Evolutionary conservation across 1,284 basidiomycete genomes (phyloP).

Genomic region (Papiliotrema flavescens): DNA sequence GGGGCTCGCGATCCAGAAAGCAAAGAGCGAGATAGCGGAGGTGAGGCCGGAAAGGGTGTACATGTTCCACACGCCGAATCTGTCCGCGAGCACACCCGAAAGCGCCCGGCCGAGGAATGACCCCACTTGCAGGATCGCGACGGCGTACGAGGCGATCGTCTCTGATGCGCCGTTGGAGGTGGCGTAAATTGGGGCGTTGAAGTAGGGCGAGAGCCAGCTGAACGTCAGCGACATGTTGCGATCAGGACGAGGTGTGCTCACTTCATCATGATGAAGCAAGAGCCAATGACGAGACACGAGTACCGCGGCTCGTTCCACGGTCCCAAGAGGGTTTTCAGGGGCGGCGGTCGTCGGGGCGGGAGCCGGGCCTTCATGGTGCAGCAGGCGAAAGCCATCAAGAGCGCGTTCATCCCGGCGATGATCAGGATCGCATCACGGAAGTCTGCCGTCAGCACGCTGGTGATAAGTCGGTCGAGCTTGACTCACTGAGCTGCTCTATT

Average conservation of each 20-base stretch:
- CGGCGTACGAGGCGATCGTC: slow-evolving; percentile 29
- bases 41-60: slow-evolving; percentile 27
- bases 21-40: slow-evolving; percentile 31
- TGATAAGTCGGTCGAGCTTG: not conserved
- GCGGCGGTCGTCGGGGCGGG: slow-evolving; percentile 35
- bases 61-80: slow-evolving; percentile 38
- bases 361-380: slow-evolving; percentile 42
- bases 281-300: slow-evolving; percentile 27
- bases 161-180: slow-evolving; percentile 21
- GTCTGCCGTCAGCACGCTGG: slow-evolving; percentile 18
- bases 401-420: slow-evolving; percentile 40
- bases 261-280: slow-evolving; percentile 32
- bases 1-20: slow-evolving; percentile 35
- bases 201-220: slow-evolving; percentile 39
- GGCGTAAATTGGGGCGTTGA: slow-evolving; percentile 30
- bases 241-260: slow-evolving; percentile 12
- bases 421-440: slow-evolving; percentile 43
- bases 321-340: slow-evolving; percentile 26
- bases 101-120: slow-evolving; percentile 38
- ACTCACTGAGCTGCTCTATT: slow-evolving; percentile 31
- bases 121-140: slow-evolving; percentile 39
- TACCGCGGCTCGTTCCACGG: slow-evolving; percentile 37
- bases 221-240: not conserved
- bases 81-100: slow-evolving; percentile 36
- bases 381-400: slow-evolving; percentile 37